phyloP scores from a whole-genome alignment of 2,329 filamentous ascomycete species.

The Neonectria neomacrospora region DNA sequence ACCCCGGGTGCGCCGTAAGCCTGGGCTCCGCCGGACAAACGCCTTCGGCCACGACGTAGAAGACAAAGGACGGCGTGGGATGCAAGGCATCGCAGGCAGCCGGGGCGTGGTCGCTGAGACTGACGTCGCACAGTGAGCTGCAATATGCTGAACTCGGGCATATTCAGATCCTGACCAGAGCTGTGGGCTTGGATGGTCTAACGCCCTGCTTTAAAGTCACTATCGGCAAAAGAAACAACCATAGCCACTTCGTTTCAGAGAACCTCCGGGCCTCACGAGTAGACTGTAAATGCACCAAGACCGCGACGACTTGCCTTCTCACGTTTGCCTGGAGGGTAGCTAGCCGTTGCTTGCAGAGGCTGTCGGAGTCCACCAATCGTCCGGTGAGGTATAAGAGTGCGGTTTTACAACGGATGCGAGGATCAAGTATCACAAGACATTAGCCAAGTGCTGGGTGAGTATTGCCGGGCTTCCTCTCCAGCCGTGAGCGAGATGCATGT shows the following conservation, averaged over 20 bases:
- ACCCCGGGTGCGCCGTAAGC: slow-evolving; percentile 1
- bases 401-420: slow-evolving; percentile 1
- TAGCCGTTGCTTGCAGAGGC: background rate
- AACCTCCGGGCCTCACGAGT: background rate
- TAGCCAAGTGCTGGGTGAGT: background rate
- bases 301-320: background rate
- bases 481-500: background rate
- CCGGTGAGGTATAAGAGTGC: background rate
- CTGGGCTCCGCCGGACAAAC: slow-evolving; percentile 10
- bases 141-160: background rate
- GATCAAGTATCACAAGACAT: background rate
- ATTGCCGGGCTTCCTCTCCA: background rate
- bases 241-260: too few species aligned
- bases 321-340: background rate
- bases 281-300: background rate
- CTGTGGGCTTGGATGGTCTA: background rate
- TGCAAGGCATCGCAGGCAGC: background rate
- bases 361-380: background rate
- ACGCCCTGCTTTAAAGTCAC: background rate
- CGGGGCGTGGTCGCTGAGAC: background rate
- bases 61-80: background rate
- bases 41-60: background rate
- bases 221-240: background rate
- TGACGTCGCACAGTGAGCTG: slow-evolving; percentile 14
- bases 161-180: background rate